Conservation (phyloP, 108 stramenopile genomes). For the Nitzschia sp. region DNA sequence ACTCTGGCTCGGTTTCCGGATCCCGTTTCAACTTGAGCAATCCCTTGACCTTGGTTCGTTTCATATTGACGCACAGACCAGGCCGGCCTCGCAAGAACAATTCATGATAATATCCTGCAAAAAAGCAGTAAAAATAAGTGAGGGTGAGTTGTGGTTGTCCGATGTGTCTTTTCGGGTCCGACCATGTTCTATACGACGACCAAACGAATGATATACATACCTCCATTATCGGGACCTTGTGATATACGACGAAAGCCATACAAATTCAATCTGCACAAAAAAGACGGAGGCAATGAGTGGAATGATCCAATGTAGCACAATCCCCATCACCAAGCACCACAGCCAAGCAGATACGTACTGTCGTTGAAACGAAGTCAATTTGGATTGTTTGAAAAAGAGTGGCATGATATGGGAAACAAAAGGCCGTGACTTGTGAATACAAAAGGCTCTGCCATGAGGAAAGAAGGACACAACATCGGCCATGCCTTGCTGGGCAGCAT, state of each 20-base stretch:
- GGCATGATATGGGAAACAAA: conserved; percentile 75
- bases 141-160: too few species aligned
- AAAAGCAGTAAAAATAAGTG: neutral
- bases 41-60: conserved; percentile 43
- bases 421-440: conserved; percentile 56
- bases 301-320: too few species aligned
- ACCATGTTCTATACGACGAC: neutral
- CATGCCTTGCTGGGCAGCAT: conserved; percentile 51
- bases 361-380: conserved; percentile 80
- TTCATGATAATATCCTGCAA: conserved; percentile 66
- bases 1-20: conserved; percentile 38
- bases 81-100: conserved; percentile 58
- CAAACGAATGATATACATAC: conserved; percentile 6
- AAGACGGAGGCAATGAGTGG: too few species aligned
- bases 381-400: conserved; percentile 77
- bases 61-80: conserved; percentile 44
- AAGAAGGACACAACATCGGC: conserved; percentile 59
- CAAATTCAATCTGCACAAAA: conserved; percentile 49
- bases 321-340: too few species aligned
- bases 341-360: conserved; percentile 38
- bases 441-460: conserved; percentile 62
- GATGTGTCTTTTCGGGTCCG: too few species aligned
- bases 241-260: conserved; percentile 67
- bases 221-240: conserved; percentile 56
- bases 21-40: conserved; percentile 20